Evolutionary conservation across 1,284 basidiomycete genomes (phyloP).

Genomic region (Microbotryum violaceum): DNA sequence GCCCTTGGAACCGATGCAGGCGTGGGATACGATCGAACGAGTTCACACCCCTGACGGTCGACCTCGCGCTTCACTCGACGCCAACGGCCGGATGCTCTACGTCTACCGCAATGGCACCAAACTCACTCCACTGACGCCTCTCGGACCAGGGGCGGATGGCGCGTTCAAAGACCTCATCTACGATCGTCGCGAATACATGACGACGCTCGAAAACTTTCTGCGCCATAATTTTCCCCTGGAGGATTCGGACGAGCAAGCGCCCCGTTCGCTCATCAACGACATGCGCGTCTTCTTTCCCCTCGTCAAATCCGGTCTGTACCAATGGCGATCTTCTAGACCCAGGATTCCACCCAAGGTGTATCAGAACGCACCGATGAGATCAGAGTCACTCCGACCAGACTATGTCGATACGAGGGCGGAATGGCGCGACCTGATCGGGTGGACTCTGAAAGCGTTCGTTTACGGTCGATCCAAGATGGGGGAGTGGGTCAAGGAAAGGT

Average conservation of each 20-base stretch:
- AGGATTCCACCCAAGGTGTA: conserved; percentile 9
- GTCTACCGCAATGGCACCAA: too few relatives aligned
- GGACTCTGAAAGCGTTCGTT: neutral
- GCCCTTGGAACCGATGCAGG: too few relatives aligned
- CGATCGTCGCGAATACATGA: neutral
- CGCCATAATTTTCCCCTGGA: conserved; percentile 9
- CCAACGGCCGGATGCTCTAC: too few relatives aligned
- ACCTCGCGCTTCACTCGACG: too few relatives aligned
- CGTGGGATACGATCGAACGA: too few relatives aligned
- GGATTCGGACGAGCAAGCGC: conserved; percentile 9
- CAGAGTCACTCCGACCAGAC: too few relatives aligned
- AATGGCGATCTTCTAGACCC: neutral
- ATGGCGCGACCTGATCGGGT: neutral
- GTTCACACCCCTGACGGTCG: too few relatives aligned
- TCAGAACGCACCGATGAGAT: conserved; percentile 8
- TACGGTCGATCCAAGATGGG: conserved; percentile 7
- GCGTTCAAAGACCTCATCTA: neutral
- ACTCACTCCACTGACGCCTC: neutral
- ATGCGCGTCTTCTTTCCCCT: conserved; percentile 17
- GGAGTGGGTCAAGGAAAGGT: too few relatives aligned
- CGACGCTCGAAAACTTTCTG: conserved; percentile 20
- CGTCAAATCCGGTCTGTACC: neutral
- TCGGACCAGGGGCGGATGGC: neutral
- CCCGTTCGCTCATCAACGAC: conserved; percentile 16
- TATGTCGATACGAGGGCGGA: too few relatives aligned